Evolutionary conservation across 768 basidiomycete species (phyloP).

Genomic region (Leccinum subtestaceum): DNA sequence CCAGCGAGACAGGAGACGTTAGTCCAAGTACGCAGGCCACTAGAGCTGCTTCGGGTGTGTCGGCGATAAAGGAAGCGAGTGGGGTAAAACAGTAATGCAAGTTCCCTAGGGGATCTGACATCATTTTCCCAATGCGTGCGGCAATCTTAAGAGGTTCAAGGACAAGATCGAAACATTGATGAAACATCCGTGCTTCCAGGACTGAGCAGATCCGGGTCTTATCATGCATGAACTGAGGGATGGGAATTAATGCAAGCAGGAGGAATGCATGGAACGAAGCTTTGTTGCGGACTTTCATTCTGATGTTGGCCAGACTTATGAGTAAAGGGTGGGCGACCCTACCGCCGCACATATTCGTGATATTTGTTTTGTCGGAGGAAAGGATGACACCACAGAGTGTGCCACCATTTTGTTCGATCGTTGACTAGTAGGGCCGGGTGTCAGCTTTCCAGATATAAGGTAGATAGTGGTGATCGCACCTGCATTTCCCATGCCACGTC

Average conservation of each 20-base stretch:
- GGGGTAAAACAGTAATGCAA: not conserved
- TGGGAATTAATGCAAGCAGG: no score
- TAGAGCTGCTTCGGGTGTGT: not conserved
- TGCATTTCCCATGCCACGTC: not conserved
- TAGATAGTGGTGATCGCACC: not conserved
- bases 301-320: not conserved
- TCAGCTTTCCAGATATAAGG: not conserved
- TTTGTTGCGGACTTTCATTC: not conserved
- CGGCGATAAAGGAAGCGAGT: not conserved
- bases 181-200: no score
- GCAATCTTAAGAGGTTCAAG: no score
- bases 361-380: not conserved
- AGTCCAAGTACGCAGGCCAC: not conserved
- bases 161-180: no score
- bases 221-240: no score
- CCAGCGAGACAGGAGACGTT: not conserved
- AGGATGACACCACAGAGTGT: not conserved
- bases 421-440: not conserved
- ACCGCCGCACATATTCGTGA: not conserved
- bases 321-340: not conserved
- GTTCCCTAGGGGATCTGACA: not conserved
- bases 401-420: not conserved
- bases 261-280: not conserved
- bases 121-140: not conserved
- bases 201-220: no score